phyloP scores from a whole-genome alignment of 768 basidiomycete species.

The Russula lepida region DNA sequence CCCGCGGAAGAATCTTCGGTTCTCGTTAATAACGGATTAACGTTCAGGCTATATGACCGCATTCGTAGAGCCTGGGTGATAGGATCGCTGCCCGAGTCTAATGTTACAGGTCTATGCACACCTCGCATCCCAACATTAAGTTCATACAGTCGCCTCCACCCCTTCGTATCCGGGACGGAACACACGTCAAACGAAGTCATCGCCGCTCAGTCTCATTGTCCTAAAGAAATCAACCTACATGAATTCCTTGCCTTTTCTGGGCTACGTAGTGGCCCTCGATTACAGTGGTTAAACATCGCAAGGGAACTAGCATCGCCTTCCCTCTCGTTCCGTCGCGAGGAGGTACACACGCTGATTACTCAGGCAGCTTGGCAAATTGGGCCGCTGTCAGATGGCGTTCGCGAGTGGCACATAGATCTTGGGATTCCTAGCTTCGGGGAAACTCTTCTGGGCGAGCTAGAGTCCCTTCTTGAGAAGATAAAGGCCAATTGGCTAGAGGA shows the following conservation, averaged over 20 bases:
- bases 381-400: constrained; percentile 15
- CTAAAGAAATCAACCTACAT: constrained; percentile 34
- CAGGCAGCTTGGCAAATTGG: constrained; percentile 42
- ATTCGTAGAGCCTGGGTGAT: background rate
- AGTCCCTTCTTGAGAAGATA: constrained; percentile 30
- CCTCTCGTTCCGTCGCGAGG: constrained; percentile 33
- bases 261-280: constrained; percentile 35
- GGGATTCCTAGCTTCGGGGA: constrained; percentile 28
- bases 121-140: background rate
- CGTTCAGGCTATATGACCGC: constrained; percentile 3
- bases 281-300: constrained; percentile 47
- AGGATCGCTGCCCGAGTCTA: background rate
- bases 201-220: constrained; percentile 36
- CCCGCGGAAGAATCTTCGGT: constrained; percentile 3
- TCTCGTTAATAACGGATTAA: constrained; percentile 5
- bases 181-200: constrained; percentile 36
- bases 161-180: background rate
- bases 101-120: background rate
- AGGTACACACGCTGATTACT: constrained; percentile 35
- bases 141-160: constrained; percentile 1
- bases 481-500: constrained; percentile 35
- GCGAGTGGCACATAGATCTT: constrained; percentile 38
- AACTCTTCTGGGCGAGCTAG: constrained; percentile 32
- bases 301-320: constrained; percentile 35
- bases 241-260: constrained; percentile 40